These are phyloP conservation scores for Elsinoe batatas DNA, from an alignment of 2,329 filamentous ascomycete genomes.

Conservation along the genomic window DNA sequence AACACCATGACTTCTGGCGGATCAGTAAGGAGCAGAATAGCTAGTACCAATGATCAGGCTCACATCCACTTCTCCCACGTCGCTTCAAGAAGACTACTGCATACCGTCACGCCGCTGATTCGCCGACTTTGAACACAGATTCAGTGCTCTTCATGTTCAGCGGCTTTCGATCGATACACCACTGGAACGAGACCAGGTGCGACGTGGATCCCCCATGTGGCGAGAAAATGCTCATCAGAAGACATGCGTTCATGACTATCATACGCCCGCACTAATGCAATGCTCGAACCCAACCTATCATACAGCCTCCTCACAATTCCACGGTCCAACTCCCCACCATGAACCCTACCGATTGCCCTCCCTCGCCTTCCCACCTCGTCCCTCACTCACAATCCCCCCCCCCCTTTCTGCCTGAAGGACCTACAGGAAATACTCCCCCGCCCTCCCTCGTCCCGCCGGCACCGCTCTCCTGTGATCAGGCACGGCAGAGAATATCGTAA, in stretches of 20 bases:
- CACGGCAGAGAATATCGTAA: slow-evolving; percentile 87
- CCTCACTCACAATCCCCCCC: background rate
- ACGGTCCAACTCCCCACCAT: background rate
- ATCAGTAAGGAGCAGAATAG: background rate
- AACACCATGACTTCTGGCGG: slow-evolving; percentile 2
- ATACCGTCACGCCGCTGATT: too few relatives aligned
- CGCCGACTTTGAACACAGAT: too few relatives aligned
- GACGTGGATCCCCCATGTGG: too few relatives aligned
- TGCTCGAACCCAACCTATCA: background rate
- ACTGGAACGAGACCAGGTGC: too few relatives aligned
- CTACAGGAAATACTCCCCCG: slow-evolving; percentile 44
- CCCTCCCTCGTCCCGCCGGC: slow-evolving; percentile 49
- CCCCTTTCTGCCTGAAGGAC: background rate
- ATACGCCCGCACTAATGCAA: background rate
- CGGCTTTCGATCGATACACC: too few relatives aligned
- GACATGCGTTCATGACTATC: background rate
- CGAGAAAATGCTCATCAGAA: background rate
- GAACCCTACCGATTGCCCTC: background rate
- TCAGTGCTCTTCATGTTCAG: too few relatives aligned
- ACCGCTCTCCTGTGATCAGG: slow-evolving; percentile 75
- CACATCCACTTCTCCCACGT: background rate
- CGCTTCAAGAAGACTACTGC: too few relatives aligned
- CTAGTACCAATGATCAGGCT: slow-evolving; percentile 10
- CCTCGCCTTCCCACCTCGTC: too few relatives aligned
- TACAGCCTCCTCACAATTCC: background rate